Evolutionary conservation across 176 grass and related monocot species (phyloP).

Genomic region (Triticum turgidum): DNA sequence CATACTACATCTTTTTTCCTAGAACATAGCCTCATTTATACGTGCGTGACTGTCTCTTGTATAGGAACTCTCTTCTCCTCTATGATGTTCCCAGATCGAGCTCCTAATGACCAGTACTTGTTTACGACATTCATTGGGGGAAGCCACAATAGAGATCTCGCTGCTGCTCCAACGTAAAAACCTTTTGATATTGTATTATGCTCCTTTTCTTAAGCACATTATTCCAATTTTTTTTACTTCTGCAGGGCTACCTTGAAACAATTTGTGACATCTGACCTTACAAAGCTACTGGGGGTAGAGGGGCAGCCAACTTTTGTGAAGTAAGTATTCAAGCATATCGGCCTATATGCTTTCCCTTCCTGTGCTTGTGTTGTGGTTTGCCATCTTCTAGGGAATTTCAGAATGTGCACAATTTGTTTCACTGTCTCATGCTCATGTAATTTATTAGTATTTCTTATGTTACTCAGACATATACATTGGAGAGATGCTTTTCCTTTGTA

Average conservation of each 20-base stretch:
- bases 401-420: background rate
- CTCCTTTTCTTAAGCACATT: slow-evolving; percentile 22
- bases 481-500: slow-evolving; percentile 98
- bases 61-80: slow-evolving; percentile 97
- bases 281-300: slow-evolving; percentile 63
- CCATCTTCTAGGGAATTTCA: background rate
- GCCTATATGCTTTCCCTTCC: background rate
- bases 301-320: slow-evolving; percentile 86
- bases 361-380: slow-evolving; percentile 1
- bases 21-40: background rate
- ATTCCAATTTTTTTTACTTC: slow-evolving; percentile 36
- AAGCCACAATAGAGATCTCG: slow-evolving; percentile 90
- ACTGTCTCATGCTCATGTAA: background rate
- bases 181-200: slow-evolving; percentile 14
- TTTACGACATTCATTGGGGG: slow-evolving; percentile 95
- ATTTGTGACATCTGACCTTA: slow-evolving; percentile 82
- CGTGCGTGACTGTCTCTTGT: slow-evolving; percentile 12
- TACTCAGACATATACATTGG: slow-evolving; percentile 88
- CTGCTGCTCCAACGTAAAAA: slow-evolving; percentile 80
- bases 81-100: slow-evolving; percentile 99
- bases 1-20: slow-evolving; percentile 1
- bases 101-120: slow-evolving; percentile 81
- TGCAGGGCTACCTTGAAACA: slow-evolving; percentile 67
- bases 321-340: slow-evolving; percentile 42
- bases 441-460: slow-evolving; percentile 24